Percentiles rank a stretch among this genome's conserved stretches.
These are phyloP conservation scores for Hyphodiscus sp. DNA, from an alignment of 2,329 filamentous ascomycete species.

Conservation along the genomic window DNA sequence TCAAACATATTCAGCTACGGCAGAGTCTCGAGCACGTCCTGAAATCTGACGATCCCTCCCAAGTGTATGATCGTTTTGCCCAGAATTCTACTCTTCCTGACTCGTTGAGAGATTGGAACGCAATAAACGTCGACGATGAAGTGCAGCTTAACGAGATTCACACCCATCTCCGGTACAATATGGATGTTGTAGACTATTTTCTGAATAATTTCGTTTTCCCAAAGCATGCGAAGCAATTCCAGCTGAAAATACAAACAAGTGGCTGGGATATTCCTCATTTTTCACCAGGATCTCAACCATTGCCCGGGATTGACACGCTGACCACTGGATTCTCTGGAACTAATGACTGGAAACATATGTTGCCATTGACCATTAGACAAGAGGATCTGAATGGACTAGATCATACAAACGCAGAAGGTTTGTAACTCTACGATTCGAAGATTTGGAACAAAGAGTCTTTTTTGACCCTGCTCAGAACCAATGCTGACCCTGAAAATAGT, in stretches of 20 bases:
- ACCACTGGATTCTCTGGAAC: slow-evolving; percentile 69
- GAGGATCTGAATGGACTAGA: slow-evolving; percentile 48
- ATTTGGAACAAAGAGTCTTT: too few species aligned
- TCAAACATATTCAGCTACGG: slow-evolving; percentile 42
- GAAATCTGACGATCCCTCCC: slow-evolving; percentile 46
- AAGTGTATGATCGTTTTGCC: slow-evolving; percentile 48
- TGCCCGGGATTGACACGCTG: slow-evolving; percentile 18
- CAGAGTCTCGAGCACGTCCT: slow-evolving; percentile 44
- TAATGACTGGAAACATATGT: slow-evolving; percentile 54
- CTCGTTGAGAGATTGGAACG: slow-evolving; percentile 44
- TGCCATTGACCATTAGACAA: slow-evolving; percentile 57
- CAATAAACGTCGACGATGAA: slow-evolving; percentile 53
- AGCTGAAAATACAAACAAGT: slow-evolving; percentile 54
- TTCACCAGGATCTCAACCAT: background rate
- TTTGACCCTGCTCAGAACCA: too few species aligned
- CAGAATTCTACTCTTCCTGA: slow-evolving; percentile 39
- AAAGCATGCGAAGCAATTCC: slow-evolving; percentile 57
- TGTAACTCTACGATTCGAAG: too few species aligned
- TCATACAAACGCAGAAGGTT: slow-evolving; percentile 53
- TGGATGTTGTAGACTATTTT: slow-evolving; percentile 51
- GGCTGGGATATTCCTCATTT: slow-evolving; percentile 61
- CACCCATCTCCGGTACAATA: slow-evolving; percentile 40
- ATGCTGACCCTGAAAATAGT: slow-evolving; percentile 32
- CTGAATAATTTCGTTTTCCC: slow-evolving; percentile 61
- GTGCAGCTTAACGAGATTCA: slow-evolving; percentile 46